phyloP scores from a whole-genome alignment of 2,329 filamentous ascomycete genomes.

The Rachicladosporium sp. region DNA sequence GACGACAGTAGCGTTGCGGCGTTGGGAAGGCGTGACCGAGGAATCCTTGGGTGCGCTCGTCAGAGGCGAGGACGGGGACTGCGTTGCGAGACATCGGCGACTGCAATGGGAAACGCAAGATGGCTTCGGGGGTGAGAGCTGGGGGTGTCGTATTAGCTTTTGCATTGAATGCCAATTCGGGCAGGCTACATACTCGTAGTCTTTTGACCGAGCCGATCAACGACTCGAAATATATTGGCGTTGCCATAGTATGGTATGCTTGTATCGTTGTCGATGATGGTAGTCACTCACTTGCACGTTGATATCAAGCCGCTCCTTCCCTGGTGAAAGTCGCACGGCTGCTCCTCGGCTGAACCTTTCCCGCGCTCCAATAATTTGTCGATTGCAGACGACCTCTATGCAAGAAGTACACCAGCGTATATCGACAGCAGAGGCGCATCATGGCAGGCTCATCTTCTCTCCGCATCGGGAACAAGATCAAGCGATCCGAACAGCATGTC shows the following conservation, averaged over 20 bases:
- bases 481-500: conserved; percentile 65
- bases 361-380: too few relatives aligned
- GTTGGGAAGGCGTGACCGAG: not conserved
- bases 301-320: too few relatives aligned
- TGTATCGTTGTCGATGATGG: too few relatives aligned
- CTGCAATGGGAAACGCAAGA: not conserved
- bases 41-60: too few relatives aligned
- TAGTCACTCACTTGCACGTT: too few relatives aligned
- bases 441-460: conserved; percentile 12
- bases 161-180: not conserved
- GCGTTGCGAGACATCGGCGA: conserved; percentile 3
- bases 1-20: not conserved
- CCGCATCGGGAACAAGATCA: conserved; percentile 47
- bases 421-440: not conserved
- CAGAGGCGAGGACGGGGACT: not conserved
- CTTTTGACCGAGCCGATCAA: conserved; percentile 32
- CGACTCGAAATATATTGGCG: conserved; percentile 32
- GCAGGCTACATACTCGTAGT: conserved; percentile 23
- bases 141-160: conserved; percentile 5
- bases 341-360: too few relatives aligned
- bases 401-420: too few relatives aligned
- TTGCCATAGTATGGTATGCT: conserved; percentile 26
- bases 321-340: too few relatives aligned
- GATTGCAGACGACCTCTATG: too few relatives aligned
- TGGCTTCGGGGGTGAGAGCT: conserved; percentile 14